phyloP scores from a whole-genome alignment of 768 basidiomycete species.

The Russula sp. region DNA sequence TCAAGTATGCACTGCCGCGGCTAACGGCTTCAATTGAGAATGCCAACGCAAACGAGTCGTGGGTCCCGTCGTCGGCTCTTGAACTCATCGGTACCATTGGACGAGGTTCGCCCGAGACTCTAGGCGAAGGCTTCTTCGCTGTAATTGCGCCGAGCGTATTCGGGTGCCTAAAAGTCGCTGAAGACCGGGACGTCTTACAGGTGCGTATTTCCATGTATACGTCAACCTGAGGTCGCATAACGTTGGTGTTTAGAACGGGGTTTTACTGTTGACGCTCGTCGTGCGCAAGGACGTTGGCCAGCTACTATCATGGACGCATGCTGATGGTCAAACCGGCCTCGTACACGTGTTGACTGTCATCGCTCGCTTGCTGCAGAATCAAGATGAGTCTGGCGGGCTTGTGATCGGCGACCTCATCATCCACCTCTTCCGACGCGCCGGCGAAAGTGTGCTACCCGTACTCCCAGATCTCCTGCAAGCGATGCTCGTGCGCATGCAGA shows the following conservation, averaged over 20 bases:
- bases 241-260: constrained; percentile 49
- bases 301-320: constrained; percentile 68
- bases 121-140: constrained; percentile 79
- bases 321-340: constrained; percentile 65
- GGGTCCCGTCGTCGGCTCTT: constrained; percentile 74
- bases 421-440: constrained; percentile 81
- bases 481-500: constrained; percentile 73
- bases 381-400: constrained; percentile 89
- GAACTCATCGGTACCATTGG: constrained; percentile 74
- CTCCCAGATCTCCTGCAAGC: constrained; percentile 83
- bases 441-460: constrained; percentile 73
- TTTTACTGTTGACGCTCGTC: constrained; percentile 72
- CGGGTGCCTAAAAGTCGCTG: constrained; percentile 55
- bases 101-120: constrained; percentile 51
- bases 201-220: constrained; percentile 32
- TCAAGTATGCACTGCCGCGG: constrained; percentile 65
- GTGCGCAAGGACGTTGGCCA: constrained; percentile 85
- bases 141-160: constrained; percentile 73
- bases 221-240: not conserved
- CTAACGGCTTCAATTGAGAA: constrained; percentile 60
- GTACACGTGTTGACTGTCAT: constrained; percentile 69
- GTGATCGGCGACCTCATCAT: constrained; percentile 94
- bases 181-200: constrained; percentile 84
- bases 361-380: constrained; percentile 65
- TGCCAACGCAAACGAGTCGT: constrained; percentile 57